phyloP scores from a whole-genome alignment of 2,329 filamentous ascomycete species.

The Bipolaris bicolor region DNA sequence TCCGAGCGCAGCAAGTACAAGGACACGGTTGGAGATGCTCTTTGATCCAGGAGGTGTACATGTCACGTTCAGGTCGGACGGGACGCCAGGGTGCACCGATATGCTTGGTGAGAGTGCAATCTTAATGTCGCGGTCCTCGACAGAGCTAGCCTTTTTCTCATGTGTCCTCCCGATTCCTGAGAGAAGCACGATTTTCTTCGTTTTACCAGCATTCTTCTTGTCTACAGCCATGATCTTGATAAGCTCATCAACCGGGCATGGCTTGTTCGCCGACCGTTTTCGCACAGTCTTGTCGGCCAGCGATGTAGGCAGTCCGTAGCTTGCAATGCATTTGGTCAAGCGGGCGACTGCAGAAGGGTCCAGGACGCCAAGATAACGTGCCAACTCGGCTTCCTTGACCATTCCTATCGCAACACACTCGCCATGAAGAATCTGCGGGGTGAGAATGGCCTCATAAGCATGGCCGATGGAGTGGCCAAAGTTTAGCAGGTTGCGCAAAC shows the following conservation, averaged over 20 bases:
- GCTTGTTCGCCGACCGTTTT: slow-evolving; percentile 82
- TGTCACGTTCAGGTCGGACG: slow-evolving; percentile 68
- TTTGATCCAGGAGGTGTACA: slow-evolving; percentile 95
- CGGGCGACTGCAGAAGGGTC: slow-evolving; percentile 87
- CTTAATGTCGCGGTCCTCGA: slow-evolving; percentile 83
- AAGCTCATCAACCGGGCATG: slow-evolving; percentile 83
- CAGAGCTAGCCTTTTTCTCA: slow-evolving; percentile 85
- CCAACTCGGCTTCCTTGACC: slow-evolving; percentile 96
- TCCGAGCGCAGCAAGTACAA: slow-evolving; percentile 91
- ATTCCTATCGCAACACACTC: slow-evolving; percentile 97
- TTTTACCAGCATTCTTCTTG: slow-evolving; percentile 95
- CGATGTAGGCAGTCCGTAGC: slow-evolving; percentile 87
- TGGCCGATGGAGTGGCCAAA: slow-evolving; percentile 98
- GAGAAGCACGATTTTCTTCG: slow-evolving; percentile 94
- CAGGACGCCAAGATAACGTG: slow-evolving; percentile 84
- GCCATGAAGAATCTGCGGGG: slow-evolving; percentile 92
- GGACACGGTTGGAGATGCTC: slow-evolving; percentile 93
- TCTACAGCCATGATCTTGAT: slow-evolving; percentile 95
- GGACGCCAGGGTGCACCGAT: slow-evolving; percentile 74
- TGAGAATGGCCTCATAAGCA: slow-evolving; percentile 92
- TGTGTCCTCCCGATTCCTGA: slow-evolving; percentile 87
- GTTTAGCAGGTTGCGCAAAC: slow-evolving; percentile 91
- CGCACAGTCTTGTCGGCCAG: slow-evolving; percentile 82
- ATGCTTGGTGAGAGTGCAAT: slow-evolving; percentile 82
- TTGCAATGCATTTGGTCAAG: slow-evolving; percentile 90